These are phyloP conservation scores for Lactarius psammicola DNA, from an alignment of 768 basidiomycete genomes.

Conservation along the genomic window DNA sequence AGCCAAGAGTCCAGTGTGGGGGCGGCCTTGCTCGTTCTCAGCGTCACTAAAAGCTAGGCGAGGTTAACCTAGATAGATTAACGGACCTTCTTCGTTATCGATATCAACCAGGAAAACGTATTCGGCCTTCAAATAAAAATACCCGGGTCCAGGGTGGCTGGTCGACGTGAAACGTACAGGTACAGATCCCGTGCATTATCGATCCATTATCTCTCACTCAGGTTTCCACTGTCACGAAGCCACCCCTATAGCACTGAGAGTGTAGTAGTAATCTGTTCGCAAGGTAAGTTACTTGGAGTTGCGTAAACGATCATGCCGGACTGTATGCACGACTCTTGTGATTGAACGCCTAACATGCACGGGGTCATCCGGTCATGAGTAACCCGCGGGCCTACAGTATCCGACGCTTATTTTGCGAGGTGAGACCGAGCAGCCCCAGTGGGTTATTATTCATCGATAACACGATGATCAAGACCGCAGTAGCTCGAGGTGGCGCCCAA, in stretches of 20 bases:
- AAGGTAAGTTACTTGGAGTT: background rate
- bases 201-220: background rate
- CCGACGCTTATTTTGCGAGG: background rate
- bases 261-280: background rate
- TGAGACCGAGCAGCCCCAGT: background rate
- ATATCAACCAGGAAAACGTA: background rate
- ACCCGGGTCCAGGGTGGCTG: background rate
- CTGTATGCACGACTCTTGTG: background rate
- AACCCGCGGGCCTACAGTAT: background rate
- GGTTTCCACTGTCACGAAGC: background rate
- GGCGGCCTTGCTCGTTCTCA: background rate
- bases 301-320: background rate
- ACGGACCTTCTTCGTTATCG: background rate
- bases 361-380: background rate
- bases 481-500: background rate
- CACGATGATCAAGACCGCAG: background rate
- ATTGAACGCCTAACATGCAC: background rate
- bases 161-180: background rate
- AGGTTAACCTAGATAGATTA: background rate
- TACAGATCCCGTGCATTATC: background rate
- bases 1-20: background rate
- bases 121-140: background rate
- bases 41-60: background rate
- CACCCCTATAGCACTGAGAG: background rate
- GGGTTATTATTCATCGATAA: background rate